These are phyloP conservation scores for Auriscalpium orientale DNA, from an alignment of 768 basidiomycete genomes.

Conservation along the genomic window DNA sequence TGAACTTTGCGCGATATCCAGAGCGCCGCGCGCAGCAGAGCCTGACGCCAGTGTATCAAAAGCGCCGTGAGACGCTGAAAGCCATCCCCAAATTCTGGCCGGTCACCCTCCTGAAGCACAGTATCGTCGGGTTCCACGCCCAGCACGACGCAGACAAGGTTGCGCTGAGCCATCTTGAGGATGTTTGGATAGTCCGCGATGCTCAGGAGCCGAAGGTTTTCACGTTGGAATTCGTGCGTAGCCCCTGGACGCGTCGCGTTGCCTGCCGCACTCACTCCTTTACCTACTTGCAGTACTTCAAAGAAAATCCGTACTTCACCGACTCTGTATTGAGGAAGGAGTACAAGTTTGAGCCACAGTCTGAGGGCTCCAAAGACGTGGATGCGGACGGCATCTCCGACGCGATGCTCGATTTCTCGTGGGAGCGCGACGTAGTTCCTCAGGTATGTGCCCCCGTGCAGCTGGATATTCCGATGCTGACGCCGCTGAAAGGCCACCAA, in stretches of 20 bases:
- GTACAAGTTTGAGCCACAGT: conserved; percentile 60
- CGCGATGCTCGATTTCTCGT: conserved; percentile 73
- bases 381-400: conserved; percentile 72
- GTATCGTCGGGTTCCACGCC: conserved; percentile 51
- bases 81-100: conserved; percentile 78
- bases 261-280: conserved; percentile 1
- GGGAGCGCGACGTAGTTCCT: conserved; percentile 65
- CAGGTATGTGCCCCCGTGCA: conserved; percentile 35
- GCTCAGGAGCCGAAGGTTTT: conserved; percentile 69
- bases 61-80: conserved; percentile 60
- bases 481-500: conserved; percentile 41
- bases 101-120: conserved; percentile 73
- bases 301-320: conserved; percentile 78
- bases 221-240: conserved; percentile 82
- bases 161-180: conserved; percentile 78
- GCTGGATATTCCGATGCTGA: neutral
- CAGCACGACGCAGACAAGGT: conserved; percentile 73
- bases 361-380: conserved; percentile 46
- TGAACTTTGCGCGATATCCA: conserved; percentile 22
- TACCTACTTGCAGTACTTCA: conserved; percentile 53
- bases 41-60: conserved; percentile 57
- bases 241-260: conserved; percentile 3
- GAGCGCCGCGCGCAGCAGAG: conserved; percentile 58
- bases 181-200: conserved; percentile 78
- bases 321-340: conserved; percentile 75